Conservation (phyloP, 1,284 basidiomycete species). For the Leccinum fallax region DNA sequence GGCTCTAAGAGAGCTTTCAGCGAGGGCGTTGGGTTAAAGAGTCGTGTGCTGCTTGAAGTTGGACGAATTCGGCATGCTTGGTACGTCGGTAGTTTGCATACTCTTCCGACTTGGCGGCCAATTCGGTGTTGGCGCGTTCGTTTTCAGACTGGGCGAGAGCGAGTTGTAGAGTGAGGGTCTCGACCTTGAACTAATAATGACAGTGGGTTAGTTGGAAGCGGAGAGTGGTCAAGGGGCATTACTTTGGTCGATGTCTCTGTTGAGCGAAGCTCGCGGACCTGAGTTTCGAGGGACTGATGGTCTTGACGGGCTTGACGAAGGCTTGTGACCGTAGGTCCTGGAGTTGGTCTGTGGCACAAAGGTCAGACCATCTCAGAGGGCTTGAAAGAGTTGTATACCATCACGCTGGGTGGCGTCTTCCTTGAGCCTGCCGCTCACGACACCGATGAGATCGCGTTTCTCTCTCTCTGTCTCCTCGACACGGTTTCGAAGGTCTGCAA, state of each 20-base stretch:
- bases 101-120: conserved; percentile 68
- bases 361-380: conserved; percentile 6
- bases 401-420: conserved; percentile 70
- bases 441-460: conserved; percentile 75
- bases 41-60: conserved; percentile 73
- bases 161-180: conserved; percentile 78
- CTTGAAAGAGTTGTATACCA: conserved; percentile 42
- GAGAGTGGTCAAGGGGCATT: background rate
- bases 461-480: conserved; percentile 75
- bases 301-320: conserved; percentile 78
- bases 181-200: conserved; percentile 63
- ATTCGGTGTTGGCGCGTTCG: conserved; percentile 66
- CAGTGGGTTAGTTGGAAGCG: background rate
- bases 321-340: conserved; percentile 59
- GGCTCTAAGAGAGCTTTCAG: conserved; percentile 65
- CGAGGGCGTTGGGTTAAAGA: conserved; percentile 60
- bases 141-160: conserved; percentile 71
- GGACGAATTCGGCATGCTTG: conserved; percentile 74
- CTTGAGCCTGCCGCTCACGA: conserved; percentile 67
- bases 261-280: conserved; percentile 69
- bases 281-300: conserved; percentile 62
- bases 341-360: conserved; percentile 58
- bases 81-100: conserved; percentile 70
- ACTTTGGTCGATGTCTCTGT: conserved; percentile 73
- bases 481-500: conserved; percentile 47